phyloP scores from a whole-genome alignment of 495 filamentous ascomycete species.

The Lasiosphaeris hirsuta region DNA sequence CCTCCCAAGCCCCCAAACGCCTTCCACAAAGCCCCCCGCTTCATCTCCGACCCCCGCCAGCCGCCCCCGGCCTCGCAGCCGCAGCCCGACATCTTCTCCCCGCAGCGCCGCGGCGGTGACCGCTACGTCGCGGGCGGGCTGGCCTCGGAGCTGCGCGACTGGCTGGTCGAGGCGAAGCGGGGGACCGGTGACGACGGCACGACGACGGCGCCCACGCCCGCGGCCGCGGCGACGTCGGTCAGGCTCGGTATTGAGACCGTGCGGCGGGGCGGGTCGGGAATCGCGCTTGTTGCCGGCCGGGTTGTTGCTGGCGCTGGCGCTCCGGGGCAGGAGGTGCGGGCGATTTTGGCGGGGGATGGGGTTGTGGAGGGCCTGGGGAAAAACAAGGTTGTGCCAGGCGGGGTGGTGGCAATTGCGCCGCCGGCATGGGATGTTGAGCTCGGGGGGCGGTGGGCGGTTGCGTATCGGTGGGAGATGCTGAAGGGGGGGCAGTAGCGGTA shows the following conservation, averaged over 20 bases:
- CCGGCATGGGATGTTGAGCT: constrained; percentile 45
- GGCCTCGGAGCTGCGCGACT: constrained; percentile 42
- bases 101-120: constrained; percentile 27
- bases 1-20: constrained; percentile 18
- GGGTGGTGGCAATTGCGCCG: constrained; percentile 34
- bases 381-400: constrained; percentile 23
- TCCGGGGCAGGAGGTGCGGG: constrained; percentile 1
- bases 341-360: constrained; percentile 42
- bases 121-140: constrained; percentile 43
- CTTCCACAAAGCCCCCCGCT: constrained; percentile 8
- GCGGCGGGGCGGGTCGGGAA: constrained; percentile 12
- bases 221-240: neutral
- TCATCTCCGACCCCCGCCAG: neutral
- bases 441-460: constrained; percentile 40
- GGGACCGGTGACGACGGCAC: constrained; percentile 18
- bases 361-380: constrained; percentile 1
- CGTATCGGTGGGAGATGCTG: constrained; percentile 40
- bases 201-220: neutral
- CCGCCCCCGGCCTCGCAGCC: constrained; percentile 1
- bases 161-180: constrained; percentile 44
- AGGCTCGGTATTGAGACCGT: constrained; percentile 27
- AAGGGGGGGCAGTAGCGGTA: neutral
- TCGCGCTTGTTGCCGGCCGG: constrained; percentile 20
- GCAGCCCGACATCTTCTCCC: constrained; percentile 40
- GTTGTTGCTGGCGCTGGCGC: neutral